Evolutionary conservation across 2,329 filamentous ascomycete genomes (phyloP).

Genomic region (Aureobasidium sp.): DNA sequence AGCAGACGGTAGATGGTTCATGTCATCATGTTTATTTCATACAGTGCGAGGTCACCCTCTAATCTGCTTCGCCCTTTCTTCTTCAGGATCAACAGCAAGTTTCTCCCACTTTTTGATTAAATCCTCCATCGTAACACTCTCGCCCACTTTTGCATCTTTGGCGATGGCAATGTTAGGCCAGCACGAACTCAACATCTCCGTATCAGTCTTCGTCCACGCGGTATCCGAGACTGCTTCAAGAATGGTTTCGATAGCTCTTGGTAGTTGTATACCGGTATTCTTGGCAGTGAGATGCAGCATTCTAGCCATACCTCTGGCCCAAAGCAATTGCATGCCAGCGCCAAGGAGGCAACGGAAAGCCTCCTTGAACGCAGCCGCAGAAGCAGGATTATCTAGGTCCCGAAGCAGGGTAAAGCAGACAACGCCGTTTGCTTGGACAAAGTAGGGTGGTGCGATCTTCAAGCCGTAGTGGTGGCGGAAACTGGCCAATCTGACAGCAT

Average conservation of each 20-base stretch:
- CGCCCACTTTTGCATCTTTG: background rate
- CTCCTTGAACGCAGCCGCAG: constrained; percentile 11
- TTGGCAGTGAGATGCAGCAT: constrained; percentile 12
- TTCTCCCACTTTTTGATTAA: constrained; percentile 11
- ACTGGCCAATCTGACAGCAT: background rate
- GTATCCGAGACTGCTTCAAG: background rate
- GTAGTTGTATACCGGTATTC: background rate
- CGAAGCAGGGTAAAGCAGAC: constrained; percentile 14
- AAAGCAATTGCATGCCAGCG: constrained; percentile 13
- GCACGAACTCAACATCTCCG: background rate
- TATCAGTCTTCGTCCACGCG: background rate
- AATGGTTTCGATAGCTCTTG: background rate
- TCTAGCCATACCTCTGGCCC: constrained; percentile 12
- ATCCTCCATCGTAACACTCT: constrained; percentile 3
- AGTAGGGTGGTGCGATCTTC: constrained; percentile 13
- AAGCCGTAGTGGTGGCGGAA: constrained; percentile 17
- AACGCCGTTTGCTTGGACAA: constrained; percentile 7
- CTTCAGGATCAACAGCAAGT: background rate
- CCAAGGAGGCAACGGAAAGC: constrained; percentile 16
- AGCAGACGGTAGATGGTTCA: too few species aligned
- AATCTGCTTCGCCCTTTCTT: background rate
- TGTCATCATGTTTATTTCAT: too few species aligned
- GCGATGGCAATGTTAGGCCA: constrained; percentile 4
- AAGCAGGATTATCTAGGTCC: background rate
- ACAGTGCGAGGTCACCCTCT: too few species aligned